Evolutionary conservation across 2,329 filamentous ascomycete genomes (phyloP).

Genomic region (Fusarium sulawesiense): DNA sequence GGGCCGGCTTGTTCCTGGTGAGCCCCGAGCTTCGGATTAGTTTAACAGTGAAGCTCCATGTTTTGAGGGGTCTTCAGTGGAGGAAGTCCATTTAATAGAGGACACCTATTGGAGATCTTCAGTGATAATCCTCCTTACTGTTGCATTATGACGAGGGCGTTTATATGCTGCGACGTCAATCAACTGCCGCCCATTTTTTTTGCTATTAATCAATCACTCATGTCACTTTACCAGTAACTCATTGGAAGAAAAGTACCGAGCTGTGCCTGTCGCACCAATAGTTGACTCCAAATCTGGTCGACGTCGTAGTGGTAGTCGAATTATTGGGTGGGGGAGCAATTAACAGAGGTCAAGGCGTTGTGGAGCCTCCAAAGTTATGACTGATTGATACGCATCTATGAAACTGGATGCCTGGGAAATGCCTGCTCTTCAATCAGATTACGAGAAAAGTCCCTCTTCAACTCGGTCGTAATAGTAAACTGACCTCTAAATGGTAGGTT

Average conservation of each 20-base stretch:
- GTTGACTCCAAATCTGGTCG: constrained; percentile 1
- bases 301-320: constrained; percentile 1
- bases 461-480: constrained; percentile 28
- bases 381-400: constrained; percentile 20
- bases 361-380: constrained; percentile 22
- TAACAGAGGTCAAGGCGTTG: constrained; percentile 17
- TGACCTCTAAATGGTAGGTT: constrained; percentile 5
- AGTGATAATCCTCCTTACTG: constrained; percentile 9
- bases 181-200: constrained; percentile 7
- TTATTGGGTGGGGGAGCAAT: constrained; percentile 7
- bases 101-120: constrained; percentile 17
- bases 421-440: constrained; percentile 21
- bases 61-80: constrained; percentile 23
- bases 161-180: constrained; percentile 8
- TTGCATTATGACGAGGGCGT: constrained; percentile 22
- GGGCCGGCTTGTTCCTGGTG: constrained; percentile 29
- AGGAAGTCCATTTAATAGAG: constrained; percentile 15
- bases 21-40: constrained; percentile 23
- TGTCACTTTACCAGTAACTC: background rate
- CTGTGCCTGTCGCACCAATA: background rate
- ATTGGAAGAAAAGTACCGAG: background rate
- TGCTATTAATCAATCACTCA: background rate
- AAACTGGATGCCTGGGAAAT: constrained; percentile 19
- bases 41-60: constrained; percentile 12
- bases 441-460: constrained; percentile 22